Percentiles rank a stretch among this genome's conserved stretches.
These are phyloP conservation scores for Serendipita sp. DNA, from an alignment of 768 basidiomycete genomes.

Conservation along the genomic window DNA sequence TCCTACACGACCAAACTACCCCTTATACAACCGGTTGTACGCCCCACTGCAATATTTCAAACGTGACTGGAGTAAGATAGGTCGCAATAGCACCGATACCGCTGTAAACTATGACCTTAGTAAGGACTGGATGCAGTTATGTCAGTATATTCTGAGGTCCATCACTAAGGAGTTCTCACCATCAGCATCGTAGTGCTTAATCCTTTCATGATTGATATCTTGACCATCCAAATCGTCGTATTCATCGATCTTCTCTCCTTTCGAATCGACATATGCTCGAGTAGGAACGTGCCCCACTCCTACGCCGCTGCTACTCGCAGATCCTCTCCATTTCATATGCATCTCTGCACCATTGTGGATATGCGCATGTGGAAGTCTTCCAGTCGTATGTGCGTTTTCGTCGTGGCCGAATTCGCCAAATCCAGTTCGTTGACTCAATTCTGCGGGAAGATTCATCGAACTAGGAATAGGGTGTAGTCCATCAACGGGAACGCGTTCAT, in stretches of 20 bases:
- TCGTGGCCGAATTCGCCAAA: constrained; percentile 3
- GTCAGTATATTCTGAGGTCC: not conserved
- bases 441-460: constrained; percentile 58
- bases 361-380: constrained; percentile 5
- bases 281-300: not conserved
- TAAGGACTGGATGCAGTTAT: constrained; percentile 40
- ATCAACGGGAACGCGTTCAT: constrained; percentile 43
- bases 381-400: constrained; percentile 8
- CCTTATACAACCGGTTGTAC: constrained; percentile 6
- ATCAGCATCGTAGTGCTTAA: constrained; percentile 71
- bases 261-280: constrained; percentile 17
- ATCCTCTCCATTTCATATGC: constrained; percentile 6
- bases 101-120: constrained; percentile 78
- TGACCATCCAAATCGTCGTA: constrained; percentile 3
- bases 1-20: not conserved
- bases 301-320: not conserved
- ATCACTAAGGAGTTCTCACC: constrained; percentile 29
- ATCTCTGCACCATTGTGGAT: not conserved
- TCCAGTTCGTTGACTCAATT: not conserved
- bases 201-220: constrained; percentile 14
- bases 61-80: constrained; percentile 48
- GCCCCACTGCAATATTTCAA: constrained; percentile 37
- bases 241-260: constrained; percentile 13
- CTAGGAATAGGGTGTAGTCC: constrained; percentile 63
- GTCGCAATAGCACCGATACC: constrained; percentile 63